Evolutionary conservation across 1,139 yeast species (phyloP), one percentile per base, ranked within the genome.

Genomic region (Kodamaea arcana): DNA sequence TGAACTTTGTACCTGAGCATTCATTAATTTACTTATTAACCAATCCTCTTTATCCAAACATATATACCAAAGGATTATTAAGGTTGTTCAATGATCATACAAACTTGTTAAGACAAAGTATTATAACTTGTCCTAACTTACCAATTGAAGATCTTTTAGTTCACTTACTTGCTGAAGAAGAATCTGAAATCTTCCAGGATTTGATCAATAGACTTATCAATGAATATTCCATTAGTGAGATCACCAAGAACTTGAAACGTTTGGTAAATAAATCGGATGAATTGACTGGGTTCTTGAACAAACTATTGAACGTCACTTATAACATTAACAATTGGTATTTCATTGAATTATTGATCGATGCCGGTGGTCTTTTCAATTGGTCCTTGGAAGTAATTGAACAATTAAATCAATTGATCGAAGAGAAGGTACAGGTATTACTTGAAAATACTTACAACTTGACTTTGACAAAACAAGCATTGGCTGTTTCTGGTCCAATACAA

Each of bases 1-100:
- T 44, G 10, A 51, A 47, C 14, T 65, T 65, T 36, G 46, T 75
- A 24, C 83, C 92, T 30, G 80, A 82, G 48, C 62, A 62, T 31
- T 69, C 88, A 2, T 58, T 86, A 36, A 75, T 83, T 4, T 90
- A 86, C 53, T 66, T 88, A 27, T 67, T 90, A 42, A 85, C 95
- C 2, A 95, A 87, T 60, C 96, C 97, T 16, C 62, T 86, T 23
- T 87, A 83, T 58, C 96, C 97, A 8, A 60, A 68, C 4, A 61
- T 68, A 15, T 75, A 67, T 46, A 67, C 85, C 5, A 62, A 62
- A 2, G 81, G 79, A 1, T 58, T 90, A 31, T 57, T 85, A 32
- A 47, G 59, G 7, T 66, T 72, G 31, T 67, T 87, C 26, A 47
- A 52, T 28, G 54, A 58, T 15, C 69, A 75, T 42, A 78, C 84